Conservation (phyloP, 495 filamentous ascomycete species). For the Massariosphaeria phaeospora region DNA sequence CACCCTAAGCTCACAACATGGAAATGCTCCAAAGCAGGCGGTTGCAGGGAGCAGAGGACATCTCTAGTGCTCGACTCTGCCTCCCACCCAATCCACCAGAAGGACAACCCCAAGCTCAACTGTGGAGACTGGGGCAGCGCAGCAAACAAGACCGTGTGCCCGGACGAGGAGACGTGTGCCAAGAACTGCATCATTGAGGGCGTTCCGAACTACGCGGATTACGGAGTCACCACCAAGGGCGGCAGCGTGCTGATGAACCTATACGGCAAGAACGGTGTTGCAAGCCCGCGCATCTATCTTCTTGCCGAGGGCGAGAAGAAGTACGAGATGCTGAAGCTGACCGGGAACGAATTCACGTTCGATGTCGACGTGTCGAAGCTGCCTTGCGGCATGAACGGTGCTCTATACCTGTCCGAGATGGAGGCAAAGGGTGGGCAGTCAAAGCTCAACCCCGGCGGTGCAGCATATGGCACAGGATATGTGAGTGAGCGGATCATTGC, state of each 20-base stretch:
- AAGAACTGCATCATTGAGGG: slow-evolving; percentile 38
- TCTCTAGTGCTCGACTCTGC: slow-evolving; percentile 36
- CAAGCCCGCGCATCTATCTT: slow-evolving; percentile 40
- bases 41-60: slow-evolving; percentile 34
- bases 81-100: slow-evolving; percentile 33
- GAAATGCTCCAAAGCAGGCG: slow-evolving; percentile 35
- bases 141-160: slow-evolving; percentile 25
- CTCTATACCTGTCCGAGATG: slow-evolving; percentile 65
- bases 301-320: slow-evolving; percentile 47
- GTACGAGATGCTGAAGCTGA: slow-evolving; percentile 57
- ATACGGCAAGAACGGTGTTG: slow-evolving; percentile 22
- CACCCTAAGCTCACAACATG: slow-evolving; percentile 36
- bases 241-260: slow-evolving; percentile 30
- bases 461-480: slow-evolving; percentile 64
- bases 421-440: slow-evolving; percentile 46
- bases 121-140: slow-evolving; percentile 33
- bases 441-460: slow-evolving; percentile 53
- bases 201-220: slow-evolving; percentile 32
- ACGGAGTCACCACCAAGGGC: slow-evolving; percentile 35
- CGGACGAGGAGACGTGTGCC: slow-evolving; percentile 27
- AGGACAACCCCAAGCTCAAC: slow-evolving; percentile 19
- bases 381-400: slow-evolving; percentile 64
- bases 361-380: slow-evolving; percentile 61
- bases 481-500: no score
- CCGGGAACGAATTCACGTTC: slow-evolving; percentile 56